A percentile compares a stretch with the other conserved stretches of the same genome.
Evolutionary conservation across 306 rosid genomes (phyloP).

Genomic region (Dryas drummondii): DNA sequence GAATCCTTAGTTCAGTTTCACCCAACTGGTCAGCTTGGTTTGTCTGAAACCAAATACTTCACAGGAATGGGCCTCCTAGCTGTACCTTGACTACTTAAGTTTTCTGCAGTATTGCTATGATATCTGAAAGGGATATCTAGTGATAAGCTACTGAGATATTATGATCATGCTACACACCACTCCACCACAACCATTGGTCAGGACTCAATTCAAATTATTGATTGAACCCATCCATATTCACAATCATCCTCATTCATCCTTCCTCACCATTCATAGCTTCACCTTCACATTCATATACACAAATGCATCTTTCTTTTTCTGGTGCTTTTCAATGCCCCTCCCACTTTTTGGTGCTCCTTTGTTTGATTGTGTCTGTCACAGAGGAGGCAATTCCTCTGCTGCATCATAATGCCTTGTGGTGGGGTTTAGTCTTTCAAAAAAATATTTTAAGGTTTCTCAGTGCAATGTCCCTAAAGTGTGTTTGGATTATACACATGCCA

Average conservation of each 20-base stretch:
- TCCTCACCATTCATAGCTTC: slow-evolving; percentile 11
- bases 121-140: not conserved
- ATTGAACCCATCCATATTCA: not conserved
- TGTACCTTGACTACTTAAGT: not conserved
- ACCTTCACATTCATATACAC: slow-evolving; percentile 1
- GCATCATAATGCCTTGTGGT: slow-evolving; percentile 47
- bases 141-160: slow-evolving; percentile 1
- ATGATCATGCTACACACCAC: not conserved
- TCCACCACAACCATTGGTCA: slow-evolving; percentile 1
- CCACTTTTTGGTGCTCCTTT: slow-evolving; percentile 27
- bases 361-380: slow-evolving; percentile 52
- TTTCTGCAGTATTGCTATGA: not conserved
- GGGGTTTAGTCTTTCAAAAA: slow-evolving; percentile 30
- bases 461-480: slow-evolving; percentile 22
- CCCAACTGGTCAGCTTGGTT: too few species aligned
- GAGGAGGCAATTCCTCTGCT: slow-evolving; percentile 55
- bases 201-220: slow-evolving; percentile 3
- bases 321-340: slow-evolving; percentile 22
- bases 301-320: slow-evolving; percentile 3
- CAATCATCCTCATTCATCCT: slow-evolving; percentile 1
- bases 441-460: slow-evolving; percentile 30
- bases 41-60: too few species aligned
- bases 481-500: slow-evolving; percentile 41
- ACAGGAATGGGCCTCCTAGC: too few species aligned
- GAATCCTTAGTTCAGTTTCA: too few species aligned